Percentiles rank a stretch among this genome's conserved stretches.
These are phyloP conservation scores for Fusarium torreyae DNA, from an alignment of 2,329 filamentous ascomycete genomes.

Conservation along the genomic window DNA sequence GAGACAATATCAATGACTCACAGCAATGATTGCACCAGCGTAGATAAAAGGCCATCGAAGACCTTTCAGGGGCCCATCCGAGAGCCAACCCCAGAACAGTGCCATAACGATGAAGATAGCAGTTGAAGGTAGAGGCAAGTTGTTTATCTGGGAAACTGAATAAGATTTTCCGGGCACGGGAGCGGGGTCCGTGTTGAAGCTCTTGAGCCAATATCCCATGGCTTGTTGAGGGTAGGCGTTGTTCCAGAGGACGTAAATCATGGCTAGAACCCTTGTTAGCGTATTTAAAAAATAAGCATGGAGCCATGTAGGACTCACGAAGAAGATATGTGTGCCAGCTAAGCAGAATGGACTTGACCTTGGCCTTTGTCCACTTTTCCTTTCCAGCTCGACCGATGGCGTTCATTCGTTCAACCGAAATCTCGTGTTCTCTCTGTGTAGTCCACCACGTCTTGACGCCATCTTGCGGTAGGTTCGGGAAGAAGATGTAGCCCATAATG, in stretches of 20 bases:
- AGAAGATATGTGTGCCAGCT: slow-evolving; percentile 44
- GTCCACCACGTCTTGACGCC: slow-evolving; percentile 47
- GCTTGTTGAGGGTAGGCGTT: slow-evolving; percentile 4
- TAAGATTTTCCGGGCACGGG: slow-evolving; percentile 8
- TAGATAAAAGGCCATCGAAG: slow-evolving; percentile 42
- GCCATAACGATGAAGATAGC: slow-evolving; percentile 40
- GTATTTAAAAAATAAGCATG: accelerated
- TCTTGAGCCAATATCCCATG: slow-evolving; percentile 22
- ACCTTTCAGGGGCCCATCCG: slow-evolving; percentile 34
- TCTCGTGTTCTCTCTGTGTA: slow-evolving; percentile 44
- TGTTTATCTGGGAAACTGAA: slow-evolving; percentile 13
- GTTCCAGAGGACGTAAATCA: slow-evolving; percentile 18
- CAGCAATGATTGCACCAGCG: slow-evolving; percentile 30
- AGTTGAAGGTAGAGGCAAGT: slow-evolving; percentile 31
- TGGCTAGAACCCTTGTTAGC: not conserved
- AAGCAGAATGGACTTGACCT: slow-evolving; percentile 26
- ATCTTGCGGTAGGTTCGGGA: slow-evolving; percentile 48
- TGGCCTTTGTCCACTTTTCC: slow-evolving; percentile 34
- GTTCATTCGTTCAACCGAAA: slow-evolving; percentile 27
- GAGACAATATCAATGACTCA: not conserved
- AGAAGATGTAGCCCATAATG: slow-evolving; percentile 48
- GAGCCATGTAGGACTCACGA: not conserved
- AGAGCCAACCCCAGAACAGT: slow-evolving; percentile 38
- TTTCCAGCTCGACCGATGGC: slow-evolving; percentile 37
- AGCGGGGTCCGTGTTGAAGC: slow-evolving; percentile 5